phyloP scores from a whole-genome alignment of 805 yeast genomes.

The Candida pini region DNA sequence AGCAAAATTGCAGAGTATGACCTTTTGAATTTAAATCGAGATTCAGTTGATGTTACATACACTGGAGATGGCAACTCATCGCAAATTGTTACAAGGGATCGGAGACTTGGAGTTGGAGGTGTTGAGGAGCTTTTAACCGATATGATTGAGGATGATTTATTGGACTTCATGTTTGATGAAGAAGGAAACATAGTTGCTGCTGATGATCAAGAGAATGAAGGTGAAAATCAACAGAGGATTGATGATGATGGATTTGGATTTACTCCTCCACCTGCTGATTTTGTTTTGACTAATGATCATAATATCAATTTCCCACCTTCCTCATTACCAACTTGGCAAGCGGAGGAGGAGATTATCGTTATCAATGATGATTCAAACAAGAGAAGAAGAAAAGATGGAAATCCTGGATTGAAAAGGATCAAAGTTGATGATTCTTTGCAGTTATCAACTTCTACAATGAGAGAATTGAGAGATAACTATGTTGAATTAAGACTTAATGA shows the following conservation, averaged over 20 bases:
- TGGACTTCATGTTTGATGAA: conserved; percentile 13
- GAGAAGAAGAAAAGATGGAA: neutral
- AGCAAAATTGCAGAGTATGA: neutral
- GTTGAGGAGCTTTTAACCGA: neutral
- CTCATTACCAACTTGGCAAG: neutral
- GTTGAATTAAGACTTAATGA: neutral
- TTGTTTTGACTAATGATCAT: neutral
- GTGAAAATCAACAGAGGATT: neutral
- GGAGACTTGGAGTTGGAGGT: neutral
- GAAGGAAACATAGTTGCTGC: conserved; percentile 10
- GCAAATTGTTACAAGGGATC: neutral
- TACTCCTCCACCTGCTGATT: conserved; percentile 2
- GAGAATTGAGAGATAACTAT: conserved; percentile 6
- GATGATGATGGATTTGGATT: neutral
- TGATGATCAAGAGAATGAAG: neutral
- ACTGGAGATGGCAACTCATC: neutral
- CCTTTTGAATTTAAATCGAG: neutral
- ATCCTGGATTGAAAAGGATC: conserved; percentile 2
- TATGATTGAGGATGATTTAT: conserved; percentile 6
- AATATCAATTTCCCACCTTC: too few species aligned
- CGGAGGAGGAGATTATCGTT: neutral
- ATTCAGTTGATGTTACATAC: neutral
- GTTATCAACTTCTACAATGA: conserved; percentile 10
- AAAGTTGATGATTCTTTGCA: conserved; percentile 10
- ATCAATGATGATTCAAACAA: neutral